phyloP scores from a whole-genome alignment of 331 rosid species.

The Spiraea crenata region DNA sequence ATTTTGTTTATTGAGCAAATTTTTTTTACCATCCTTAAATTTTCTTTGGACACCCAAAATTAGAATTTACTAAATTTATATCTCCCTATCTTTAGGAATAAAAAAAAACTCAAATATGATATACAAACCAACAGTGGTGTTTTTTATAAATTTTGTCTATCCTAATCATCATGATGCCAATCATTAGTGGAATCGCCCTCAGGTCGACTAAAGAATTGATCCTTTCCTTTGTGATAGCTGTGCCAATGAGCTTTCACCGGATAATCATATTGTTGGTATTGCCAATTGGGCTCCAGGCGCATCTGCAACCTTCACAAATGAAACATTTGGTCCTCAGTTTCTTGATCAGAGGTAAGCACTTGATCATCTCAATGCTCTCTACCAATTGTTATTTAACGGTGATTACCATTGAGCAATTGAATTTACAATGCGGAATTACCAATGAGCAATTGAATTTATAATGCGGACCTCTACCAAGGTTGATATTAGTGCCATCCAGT shows the following conservation, averaged over 20 bases:
- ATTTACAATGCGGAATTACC: too few relatives aligned
- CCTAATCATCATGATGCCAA: not conserved
- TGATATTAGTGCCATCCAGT: too few relatives aligned
- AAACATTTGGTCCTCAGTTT: not conserved
- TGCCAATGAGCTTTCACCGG: not conserved
- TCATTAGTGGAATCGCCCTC: not conserved
- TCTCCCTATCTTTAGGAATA: too few relatives aligned
- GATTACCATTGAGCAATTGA: not conserved
- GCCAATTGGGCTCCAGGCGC: not conserved
- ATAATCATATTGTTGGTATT: not conserved
- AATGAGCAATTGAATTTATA: too few relatives aligned
- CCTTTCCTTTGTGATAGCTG: not conserved
- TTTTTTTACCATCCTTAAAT: too few relatives aligned
- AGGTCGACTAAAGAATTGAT: not conserved
- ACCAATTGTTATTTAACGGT: too few relatives aligned
- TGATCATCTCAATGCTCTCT: not conserved
- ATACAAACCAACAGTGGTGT: too few relatives aligned
- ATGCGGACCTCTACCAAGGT: not conserved
- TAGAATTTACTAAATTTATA: too few relatives aligned
- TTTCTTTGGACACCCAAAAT: too few relatives aligned
- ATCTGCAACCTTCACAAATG: slow-evolving; percentile 13
- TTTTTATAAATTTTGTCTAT: too few relatives aligned
- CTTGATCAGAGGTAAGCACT: slow-evolving; percentile 14
- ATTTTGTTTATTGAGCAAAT: too few relatives aligned
- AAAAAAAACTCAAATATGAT: too few relatives aligned